Percentiles rank a stretch among this genome's conserved stretches.
Conservation (phyloP, 139 green algal species). For the Tetratostichococcus sp. region DNA sequence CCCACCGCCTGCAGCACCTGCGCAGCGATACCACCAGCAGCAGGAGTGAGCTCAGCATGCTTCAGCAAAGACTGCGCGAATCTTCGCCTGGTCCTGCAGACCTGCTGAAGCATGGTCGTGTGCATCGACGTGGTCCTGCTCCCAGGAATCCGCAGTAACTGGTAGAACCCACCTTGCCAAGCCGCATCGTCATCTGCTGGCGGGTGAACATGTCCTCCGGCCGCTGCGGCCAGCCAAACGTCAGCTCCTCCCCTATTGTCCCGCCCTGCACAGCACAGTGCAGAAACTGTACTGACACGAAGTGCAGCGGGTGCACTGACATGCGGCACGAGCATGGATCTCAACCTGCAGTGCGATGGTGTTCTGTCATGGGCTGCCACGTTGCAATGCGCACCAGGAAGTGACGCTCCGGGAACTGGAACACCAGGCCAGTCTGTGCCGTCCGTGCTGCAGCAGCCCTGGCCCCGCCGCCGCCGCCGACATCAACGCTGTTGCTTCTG, state of each 20-base stretch:
- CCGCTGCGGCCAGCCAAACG: slow-evolving; percentile 53
- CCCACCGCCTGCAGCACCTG: slow-evolving; percentile 67
- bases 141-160: too few species aligned
- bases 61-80: too few species aligned
- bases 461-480: neutral
- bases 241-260: slow-evolving; percentile 42
- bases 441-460: slow-evolving; percentile 15
- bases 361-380: too few species aligned
- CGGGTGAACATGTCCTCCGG: slow-evolving; percentile 9
- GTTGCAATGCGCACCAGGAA: slow-evolving; percentile 66
- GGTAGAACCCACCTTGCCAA: neutral
- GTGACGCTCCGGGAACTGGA: slow-evolving; percentile 95
- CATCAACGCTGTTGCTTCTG: neutral
- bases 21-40: neutral
- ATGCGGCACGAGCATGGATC: too few species aligned
- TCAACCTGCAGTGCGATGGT: too few species aligned
- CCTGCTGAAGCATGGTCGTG: too few species aligned
- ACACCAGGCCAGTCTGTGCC: slow-evolving; percentile 76
- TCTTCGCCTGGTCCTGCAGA: too few species aligned
- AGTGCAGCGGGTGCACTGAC: too few species aligned
- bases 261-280: neutral
- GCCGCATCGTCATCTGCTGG: slow-evolving; percentile 13
- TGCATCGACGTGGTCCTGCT: too few species aligned
- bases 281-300: too few species aligned
- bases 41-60: too few species aligned